Evolutionary conservation across 768 basidiomycete genomes (phyloP).

Genomic region (Amanita rubescens): DNA sequence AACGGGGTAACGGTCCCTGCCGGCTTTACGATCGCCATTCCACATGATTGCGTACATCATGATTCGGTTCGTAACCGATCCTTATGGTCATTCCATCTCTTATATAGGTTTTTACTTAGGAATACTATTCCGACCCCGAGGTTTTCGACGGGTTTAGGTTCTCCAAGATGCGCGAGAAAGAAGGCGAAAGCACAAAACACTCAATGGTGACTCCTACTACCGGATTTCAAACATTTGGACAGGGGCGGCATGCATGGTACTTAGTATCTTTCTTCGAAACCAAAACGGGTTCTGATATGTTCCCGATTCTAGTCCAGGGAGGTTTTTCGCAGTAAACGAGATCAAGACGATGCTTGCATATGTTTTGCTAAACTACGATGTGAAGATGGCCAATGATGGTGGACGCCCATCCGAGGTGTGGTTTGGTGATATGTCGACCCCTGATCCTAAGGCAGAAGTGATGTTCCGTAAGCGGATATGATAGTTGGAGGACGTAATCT

Average conservation of each 20-base stretch:
- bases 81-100: neutral
- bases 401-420: slow-evolving; percentile 9
- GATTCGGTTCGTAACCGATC: slow-evolving; percentile 5
- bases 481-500: no score
- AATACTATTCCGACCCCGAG: slow-evolving; percentile 25
- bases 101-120: neutral
- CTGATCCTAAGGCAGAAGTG: slow-evolving; percentile 26
- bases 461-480: slow-evolving; percentile 23
- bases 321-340: slow-evolving; percentile 28
- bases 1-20: slow-evolving; percentile 19
- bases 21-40: slow-evolving; percentile 15
- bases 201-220: slow-evolving; percentile 21
- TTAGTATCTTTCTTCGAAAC: neutral
- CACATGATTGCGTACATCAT: slow-evolving; percentile 6
- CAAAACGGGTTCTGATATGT: neutral
- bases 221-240: slow-evolving; percentile 26
- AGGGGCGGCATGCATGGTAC: slow-evolving; percentile 16
- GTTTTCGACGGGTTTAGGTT: slow-evolving; percentile 38
- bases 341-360: slow-evolving; percentile 26
- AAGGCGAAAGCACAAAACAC: slow-evolving; percentile 20
- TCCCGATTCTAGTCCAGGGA: slow-evolving; percentile 17
- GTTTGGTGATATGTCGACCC: slow-evolving; percentile 12
- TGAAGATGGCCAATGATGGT: slow-evolving; percentile 21
- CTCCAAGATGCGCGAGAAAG: slow-evolving; percentile 19
- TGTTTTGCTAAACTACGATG: slow-evolving; percentile 26